Evolutionary conservation across 2,329 filamentous ascomycete genomes (phyloP).

Genomic region (Dactylellina parvicollis): DNA sequence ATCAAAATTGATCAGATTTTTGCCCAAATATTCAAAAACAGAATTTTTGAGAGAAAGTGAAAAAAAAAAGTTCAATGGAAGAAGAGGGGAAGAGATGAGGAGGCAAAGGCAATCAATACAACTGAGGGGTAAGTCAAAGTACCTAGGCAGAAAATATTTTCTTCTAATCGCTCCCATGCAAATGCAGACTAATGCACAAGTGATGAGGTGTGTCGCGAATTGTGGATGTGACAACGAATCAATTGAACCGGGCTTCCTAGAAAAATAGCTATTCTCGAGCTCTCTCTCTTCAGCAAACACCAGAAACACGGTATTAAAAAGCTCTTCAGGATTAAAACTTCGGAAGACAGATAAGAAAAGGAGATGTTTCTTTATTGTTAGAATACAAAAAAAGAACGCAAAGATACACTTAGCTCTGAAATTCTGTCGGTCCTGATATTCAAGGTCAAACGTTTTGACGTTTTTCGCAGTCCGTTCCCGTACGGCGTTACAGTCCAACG

Average conservation of each 20-base stretch:
- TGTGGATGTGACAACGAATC: constrained; percentile 53
- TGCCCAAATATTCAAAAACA: constrained; percentile 1
- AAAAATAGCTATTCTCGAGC: constrained; percentile 31
- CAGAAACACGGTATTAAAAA: constrained; percentile 13
- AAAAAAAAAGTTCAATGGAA: neutral
- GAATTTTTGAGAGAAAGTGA: neutral
- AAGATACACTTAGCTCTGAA: constrained; percentile 37
- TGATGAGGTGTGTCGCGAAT: constrained; percentile 43
- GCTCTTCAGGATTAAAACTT: too few species aligned
- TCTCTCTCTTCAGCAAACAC: constrained; percentile 35
- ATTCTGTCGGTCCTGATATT: neutral
- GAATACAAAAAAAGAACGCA: constrained; percentile 6
- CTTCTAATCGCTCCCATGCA: constrained; percentile 32
- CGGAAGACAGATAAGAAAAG: constrained; percentile 1
- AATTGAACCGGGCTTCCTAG: constrained; percentile 48
- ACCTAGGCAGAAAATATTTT: constrained; percentile 19
- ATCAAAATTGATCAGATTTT: constrained; percentile 5
- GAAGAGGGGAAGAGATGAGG: constrained; percentile 45
- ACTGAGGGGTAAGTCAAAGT: constrained; percentile 47
- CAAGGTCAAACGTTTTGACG: too few species aligned
- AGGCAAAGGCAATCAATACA: constrained; percentile 31
- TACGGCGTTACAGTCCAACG: constrained; percentile 33
- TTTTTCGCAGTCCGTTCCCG: constrained; percentile 42
- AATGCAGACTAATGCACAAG: constrained; percentile 42
- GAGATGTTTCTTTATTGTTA: neutral